Evolutionary conservation across 768 basidiomycete species (phyloP).

Genomic region (Coprinopsis cinerea): DNA sequence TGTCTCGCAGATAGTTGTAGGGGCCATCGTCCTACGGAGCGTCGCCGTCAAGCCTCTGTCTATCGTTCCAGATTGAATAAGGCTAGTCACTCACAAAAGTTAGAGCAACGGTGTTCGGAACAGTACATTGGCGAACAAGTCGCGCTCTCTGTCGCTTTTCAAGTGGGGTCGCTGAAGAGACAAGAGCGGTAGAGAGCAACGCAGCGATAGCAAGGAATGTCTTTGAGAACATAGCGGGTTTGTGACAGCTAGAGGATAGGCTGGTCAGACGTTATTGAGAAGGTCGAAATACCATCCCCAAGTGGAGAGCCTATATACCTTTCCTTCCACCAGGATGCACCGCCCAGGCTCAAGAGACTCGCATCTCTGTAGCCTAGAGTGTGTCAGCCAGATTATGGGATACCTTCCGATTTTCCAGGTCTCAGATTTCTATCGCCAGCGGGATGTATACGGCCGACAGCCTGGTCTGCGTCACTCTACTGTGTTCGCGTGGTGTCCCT

Average conservation of each 20-base stretch:
- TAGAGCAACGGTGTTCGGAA: constrained; percentile 35
- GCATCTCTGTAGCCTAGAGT: too few relatives aligned
- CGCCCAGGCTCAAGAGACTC: too few relatives aligned
- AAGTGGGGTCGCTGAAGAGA: constrained; percentile 8
- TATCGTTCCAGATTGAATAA: too few relatives aligned
- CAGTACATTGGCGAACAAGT: constrained; percentile 30
- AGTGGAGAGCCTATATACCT: too few relatives aligned
- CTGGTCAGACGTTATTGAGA: background rate
- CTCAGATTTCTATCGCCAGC: background rate
- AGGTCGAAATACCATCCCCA: too few relatives aligned
- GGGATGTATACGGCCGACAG: background rate
- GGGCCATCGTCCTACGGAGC: constrained; percentile 29
- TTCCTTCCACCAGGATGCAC: too few relatives aligned
- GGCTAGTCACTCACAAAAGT: constrained; percentile 41
- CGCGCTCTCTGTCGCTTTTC: constrained; percentile 18
- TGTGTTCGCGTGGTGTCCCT: background rate
- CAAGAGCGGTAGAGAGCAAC: constrained; percentile 7
- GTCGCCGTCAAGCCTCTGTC: too few relatives aligned
- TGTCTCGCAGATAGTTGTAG: constrained; percentile 24
- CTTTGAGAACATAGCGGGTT: background rate
- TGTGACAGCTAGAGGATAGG: too few relatives aligned
- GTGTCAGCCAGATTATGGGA: background rate
- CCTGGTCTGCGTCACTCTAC: background rate
- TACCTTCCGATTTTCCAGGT: background rate
- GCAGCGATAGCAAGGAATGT: constrained; percentile 8